phyloP scores from a whole-genome alignment of 768 basidiomycete genomes.

The Omphalotus guepiniiformis region DNA sequence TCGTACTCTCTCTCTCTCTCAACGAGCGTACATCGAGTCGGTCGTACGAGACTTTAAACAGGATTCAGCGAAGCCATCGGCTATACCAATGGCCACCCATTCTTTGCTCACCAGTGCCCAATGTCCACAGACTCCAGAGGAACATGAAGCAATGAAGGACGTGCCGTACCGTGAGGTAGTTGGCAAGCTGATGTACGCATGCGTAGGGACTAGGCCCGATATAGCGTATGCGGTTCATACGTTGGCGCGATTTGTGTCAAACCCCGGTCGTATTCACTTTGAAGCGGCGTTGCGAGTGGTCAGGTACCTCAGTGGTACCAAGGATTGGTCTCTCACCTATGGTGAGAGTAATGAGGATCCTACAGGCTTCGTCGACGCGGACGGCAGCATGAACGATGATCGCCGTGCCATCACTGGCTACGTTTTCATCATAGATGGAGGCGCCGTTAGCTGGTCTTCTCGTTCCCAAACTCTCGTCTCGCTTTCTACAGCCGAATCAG shows the following conservation, averaged over 20 bases:
- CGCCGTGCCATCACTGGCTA: conserved; percentile 9
- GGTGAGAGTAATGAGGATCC: neutral
- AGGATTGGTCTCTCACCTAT: conserved; percentile 10
- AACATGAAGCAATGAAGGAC: conserved; percentile 13
- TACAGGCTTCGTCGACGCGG: conserved; percentile 6
- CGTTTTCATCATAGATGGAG: conserved; percentile 14
- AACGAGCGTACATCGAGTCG: conserved; percentile 20
- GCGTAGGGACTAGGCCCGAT: conserved; percentile 25
- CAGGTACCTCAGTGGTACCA: conserved; percentile 25
- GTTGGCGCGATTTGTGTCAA: conserved; percentile 21
- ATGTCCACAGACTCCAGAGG: conserved; percentile 2
- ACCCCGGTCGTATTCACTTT: conserved; percentile 27
- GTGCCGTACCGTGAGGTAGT: conserved; percentile 19
- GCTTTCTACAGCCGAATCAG: conserved; percentile 10
- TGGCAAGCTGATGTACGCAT: conserved; percentile 23
- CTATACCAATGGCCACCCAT: conserved; percentile 2
- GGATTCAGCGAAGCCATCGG: conserved; percentile 9
- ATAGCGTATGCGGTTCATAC: conserved; percentile 22
- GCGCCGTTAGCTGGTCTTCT: conserved; percentile 7
- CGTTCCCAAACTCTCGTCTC: conserved; percentile 7
- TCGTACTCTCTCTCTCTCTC: conserved; percentile 14
- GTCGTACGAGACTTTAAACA: conserved; percentile 18
- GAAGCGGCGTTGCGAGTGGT: conserved; percentile 26
- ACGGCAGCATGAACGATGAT: conserved; percentile 11
- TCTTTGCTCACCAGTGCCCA: neutral